These are phyloP conservation scores for Leccinum disarticulatum DNA, from an alignment of 768 basidiomycete species.

Conservation along the genomic window DNA sequence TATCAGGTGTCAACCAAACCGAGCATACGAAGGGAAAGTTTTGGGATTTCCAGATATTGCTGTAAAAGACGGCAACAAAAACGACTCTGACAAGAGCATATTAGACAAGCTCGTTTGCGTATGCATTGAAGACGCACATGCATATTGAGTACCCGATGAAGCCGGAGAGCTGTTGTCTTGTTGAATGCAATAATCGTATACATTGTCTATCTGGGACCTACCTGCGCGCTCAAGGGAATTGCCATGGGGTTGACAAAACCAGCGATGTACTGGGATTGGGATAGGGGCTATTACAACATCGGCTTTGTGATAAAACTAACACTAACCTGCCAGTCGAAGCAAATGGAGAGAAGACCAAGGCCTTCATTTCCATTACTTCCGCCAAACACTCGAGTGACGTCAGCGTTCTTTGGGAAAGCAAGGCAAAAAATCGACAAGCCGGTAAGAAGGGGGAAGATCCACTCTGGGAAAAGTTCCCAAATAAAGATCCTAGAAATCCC, in stretches of 20 bases:
- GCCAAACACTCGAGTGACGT: constrained; percentile 57
- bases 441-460: constrained; percentile 57
- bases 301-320: constrained; percentile 28
- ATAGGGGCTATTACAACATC: neutral
- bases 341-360: constrained; percentile 57
- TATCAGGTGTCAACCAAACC: constrained; percentile 2
- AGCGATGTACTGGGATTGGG: constrained; percentile 22
- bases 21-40: constrained; percentile 57
- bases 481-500: constrained; percentile 33
- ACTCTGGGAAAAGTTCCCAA: constrained; percentile 29
- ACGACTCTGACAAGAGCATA: constrained; percentile 22
- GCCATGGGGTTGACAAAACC: constrained; percentile 44
- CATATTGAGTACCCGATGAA: constrained; percentile 52
- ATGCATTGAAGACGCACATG: constrained; percentile 37
- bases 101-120: constrained; percentile 1
- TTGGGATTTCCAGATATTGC: constrained; percentile 56
- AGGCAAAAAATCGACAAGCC: constrained; percentile 65
- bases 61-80: constrained; percentile 39
- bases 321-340: constrained; percentile 56
- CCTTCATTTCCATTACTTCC: constrained; percentile 65
- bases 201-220: neutral
- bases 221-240: constrained; percentile 55
- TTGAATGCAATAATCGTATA: neutral
- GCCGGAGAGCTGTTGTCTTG: constrained; percentile 35
- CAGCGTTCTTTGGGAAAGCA: constrained; percentile 46